Conservation (phyloP, 768 basidiomycete species). For the Kwoniella pini region DNA sequence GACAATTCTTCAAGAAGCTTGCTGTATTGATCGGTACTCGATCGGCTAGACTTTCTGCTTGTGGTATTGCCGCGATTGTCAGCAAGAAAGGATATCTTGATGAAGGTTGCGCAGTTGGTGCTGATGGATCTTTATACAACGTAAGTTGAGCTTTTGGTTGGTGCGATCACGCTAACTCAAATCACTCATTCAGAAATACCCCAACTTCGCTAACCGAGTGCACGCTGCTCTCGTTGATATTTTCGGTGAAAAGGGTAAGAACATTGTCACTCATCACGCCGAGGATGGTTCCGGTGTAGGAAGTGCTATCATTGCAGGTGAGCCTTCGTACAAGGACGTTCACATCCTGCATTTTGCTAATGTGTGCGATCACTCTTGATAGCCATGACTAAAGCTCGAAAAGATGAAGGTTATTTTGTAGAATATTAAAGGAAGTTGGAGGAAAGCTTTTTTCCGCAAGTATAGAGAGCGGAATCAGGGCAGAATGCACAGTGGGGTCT, state of each 20-base stretch:
- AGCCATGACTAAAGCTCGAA: slow-evolving; percentile 89
- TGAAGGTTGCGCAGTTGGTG: slow-evolving; percentile 65
- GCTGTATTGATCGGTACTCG: slow-evolving; percentile 85
- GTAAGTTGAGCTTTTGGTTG: slow-evolving; percentile 58
- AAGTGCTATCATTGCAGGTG: slow-evolving; percentile 89
- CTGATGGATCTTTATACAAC: slow-evolving; percentile 90
- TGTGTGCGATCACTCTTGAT: slow-evolving; percentile 17
- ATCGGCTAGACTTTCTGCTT: slow-evolving; percentile 86
- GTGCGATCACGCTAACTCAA: not conserved
- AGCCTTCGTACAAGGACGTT: slow-evolving; percentile 37
- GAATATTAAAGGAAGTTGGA: slow-evolving; percentile 49
- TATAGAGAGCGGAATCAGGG: not conserved
- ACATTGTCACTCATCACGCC: slow-evolving; percentile 77
- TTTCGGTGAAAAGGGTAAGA: slow-evolving; percentile 91
- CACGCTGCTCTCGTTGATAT: slow-evolving; percentile 91
- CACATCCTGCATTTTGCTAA: not conserved
- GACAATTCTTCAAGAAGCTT: slow-evolving; percentile 94
- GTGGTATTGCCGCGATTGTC: slow-evolving; percentile 95
- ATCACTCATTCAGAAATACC: slow-evolving; percentile 79
- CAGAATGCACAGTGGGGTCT: no score
- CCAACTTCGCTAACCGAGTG: slow-evolving; percentile 86
- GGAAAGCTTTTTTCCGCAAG: not conserved
- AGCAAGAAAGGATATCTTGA: slow-evolving; percentile 92
- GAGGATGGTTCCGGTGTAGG: slow-evolving; percentile 94
- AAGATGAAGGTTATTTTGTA: slow-evolving; percentile 61